Evolutionary conservation across 495 filamentous ascomycete species (phyloP), one percentile per base, ranked within the genome.

Genomic region (Apodospora peruviana): DNA sequence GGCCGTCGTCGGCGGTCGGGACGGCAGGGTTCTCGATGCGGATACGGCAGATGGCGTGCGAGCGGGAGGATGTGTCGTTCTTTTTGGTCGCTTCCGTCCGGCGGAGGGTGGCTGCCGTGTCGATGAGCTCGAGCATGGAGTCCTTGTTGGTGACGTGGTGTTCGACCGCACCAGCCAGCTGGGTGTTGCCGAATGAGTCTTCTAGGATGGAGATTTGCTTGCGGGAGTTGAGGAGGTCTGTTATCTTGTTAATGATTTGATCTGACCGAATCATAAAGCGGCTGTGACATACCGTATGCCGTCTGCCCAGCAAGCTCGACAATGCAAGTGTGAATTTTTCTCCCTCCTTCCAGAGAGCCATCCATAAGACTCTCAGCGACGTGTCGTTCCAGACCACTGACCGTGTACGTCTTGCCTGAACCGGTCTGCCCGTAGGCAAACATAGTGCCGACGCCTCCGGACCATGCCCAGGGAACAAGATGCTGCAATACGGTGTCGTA

Each of bases 391-490:
- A 63, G 48, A 2, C 49, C 50, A n/a, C 51, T 57, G 25, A 76
- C 64, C 5, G 72, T 76, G 44, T 60, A 66, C 0, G 70, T 73
- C 50, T 78, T 77, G 18, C 75, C 73, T 1, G 72, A 74, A 0
- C 70, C 71, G 1, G 73, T 76, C 40, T 76, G 72, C 0, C 73
- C 73, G 41, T 77, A 75, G 17, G 67, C 67, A 25, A 77, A 70
- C 7, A 76, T 43, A 0, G 71, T 63, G 17, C 35, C 48, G 20
- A 63, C 27, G 5, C 60, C 60, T 5, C 60, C 60, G 4, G 49
- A 39, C 55, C 55, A 58, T 0, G 57, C 52, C 52, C 51, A 63
- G 5, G 60, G 60, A 21, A 60, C 54, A 4, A 63, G 47, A 0
- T 51, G 57, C 11, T 50, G 24, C 16, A 63, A 41, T 1, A 60